Percentiles rank a stretch among this genome's conserved stretches.
Conservation (phyloP, 805 yeast species). For the Candida wancherniae region DNA sequence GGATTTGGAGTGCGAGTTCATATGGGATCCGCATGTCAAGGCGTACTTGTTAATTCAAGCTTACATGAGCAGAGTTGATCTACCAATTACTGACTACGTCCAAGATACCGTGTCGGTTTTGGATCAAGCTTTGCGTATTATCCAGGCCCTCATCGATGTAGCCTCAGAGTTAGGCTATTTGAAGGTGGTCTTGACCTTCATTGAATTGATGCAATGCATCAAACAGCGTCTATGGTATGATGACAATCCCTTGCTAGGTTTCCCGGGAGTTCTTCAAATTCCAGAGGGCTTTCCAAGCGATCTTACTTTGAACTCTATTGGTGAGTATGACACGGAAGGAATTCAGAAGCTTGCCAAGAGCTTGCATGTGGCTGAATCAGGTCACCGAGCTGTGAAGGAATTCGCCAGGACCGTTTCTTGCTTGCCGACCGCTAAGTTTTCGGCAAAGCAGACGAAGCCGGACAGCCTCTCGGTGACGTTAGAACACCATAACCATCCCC, state of each 20-base stretch:
- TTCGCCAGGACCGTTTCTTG: constrained; percentile 51
- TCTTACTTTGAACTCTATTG: constrained; percentile 36
- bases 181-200: constrained; percentile 54
- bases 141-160: constrained; percentile 89
- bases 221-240: constrained; percentile 89
- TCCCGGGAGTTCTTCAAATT: constrained; percentile 44
- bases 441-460: constrained; percentile 31
- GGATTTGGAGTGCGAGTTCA: constrained; percentile 52
- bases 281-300: constrained; percentile 1
- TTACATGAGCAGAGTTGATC: constrained; percentile 60
- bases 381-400: constrained; percentile 22
- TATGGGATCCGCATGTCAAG: constrained; percentile 88
- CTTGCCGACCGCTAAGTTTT: constrained; percentile 57
- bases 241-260: constrained; percentile 56
- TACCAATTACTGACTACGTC: constrained; percentile 91
- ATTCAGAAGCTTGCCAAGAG: constrained; percentile 31
- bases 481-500: constrained; percentile 47
- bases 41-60: constrained; percentile 71
- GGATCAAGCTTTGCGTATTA: constrained; percentile 89
- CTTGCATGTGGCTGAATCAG: constrained; percentile 30
- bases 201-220: constrained; percentile 74
- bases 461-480: constrained; percentile 42
- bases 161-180: constrained; percentile 79
- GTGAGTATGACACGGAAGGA: constrained; percentile 34
- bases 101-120: constrained; percentile 91